Evolutionary conservation across 495 filamentous ascomycete genomes (phyloP).

Genomic region (Penicillium cinerascens): DNA sequence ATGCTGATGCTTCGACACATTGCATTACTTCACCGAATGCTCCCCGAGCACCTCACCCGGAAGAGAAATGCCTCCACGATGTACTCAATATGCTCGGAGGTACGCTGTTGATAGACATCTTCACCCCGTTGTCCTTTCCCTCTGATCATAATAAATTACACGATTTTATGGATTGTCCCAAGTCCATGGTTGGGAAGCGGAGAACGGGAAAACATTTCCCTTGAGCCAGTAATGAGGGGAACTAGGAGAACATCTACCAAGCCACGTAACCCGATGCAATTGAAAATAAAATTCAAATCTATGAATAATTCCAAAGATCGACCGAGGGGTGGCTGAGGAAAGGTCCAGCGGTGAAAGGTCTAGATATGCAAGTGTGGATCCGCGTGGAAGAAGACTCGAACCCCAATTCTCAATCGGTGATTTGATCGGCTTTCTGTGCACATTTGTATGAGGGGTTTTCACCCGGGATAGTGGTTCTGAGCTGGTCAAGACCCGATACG

Average conservation of each 20-base stretch:
- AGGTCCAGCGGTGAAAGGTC: conserved; percentile 4
- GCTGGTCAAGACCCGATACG: not conserved
- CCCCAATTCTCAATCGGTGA: not conserved
- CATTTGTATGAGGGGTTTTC: not conserved
- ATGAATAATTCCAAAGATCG: not conserved
- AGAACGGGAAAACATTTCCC: not conserved
- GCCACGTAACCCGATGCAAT: not conserved
- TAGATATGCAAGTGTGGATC: not conserved
- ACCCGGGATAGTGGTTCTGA: not conserved
- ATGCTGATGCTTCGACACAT: not conserved
- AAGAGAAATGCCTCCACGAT: too few relatives aligned
- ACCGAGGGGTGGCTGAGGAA: not conserved
- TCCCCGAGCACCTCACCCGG: not conserved
- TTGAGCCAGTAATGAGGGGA: not conserved
- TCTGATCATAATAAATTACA: not conserved
- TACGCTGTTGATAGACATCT: not conserved
- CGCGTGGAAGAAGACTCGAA: not conserved
- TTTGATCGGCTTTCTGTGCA: not conserved
- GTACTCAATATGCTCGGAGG: not conserved
- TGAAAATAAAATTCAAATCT: not conserved
- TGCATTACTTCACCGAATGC: not conserved
- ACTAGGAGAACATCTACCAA: not conserved
- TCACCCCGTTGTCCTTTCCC: not conserved
- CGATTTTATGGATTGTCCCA: not conserved
- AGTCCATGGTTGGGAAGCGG: not conserved